Evolutionary conservation across 2,329 filamentous ascomycete genomes (phyloP).

Genomic region (Neofusicoccum ribis): DNA sequence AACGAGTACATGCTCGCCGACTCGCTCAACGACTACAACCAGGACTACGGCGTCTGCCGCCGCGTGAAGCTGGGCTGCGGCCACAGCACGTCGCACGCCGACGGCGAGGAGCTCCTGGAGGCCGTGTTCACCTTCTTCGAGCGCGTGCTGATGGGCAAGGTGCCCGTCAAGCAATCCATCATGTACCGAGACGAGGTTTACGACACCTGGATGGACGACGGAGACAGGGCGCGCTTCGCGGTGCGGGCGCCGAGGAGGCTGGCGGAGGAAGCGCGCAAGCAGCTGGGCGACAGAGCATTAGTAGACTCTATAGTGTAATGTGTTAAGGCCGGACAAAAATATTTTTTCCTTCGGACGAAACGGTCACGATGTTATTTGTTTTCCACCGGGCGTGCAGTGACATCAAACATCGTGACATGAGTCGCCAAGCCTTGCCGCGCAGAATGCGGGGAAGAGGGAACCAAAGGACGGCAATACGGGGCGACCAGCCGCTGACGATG

Average conservation of each 20-base stretch:
- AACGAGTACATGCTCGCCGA: slow-evolving; percentile 18
- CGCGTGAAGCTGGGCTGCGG: slow-evolving; percentile 35
- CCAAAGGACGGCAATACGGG: neutral
- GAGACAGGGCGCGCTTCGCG: slow-evolving; percentile 33
- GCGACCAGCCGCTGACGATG: neutral
- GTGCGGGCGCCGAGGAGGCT: slow-evolving; percentile 39
- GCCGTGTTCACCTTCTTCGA: slow-evolving; percentile 36
- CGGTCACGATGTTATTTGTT: neutral
- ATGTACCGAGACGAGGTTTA: slow-evolving; percentile 35
- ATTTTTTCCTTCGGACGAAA: neutral
- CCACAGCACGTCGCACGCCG: slow-evolving; percentile 39
- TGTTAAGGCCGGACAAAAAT: neutral
- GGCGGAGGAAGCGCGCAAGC: slow-evolving; percentile 28
- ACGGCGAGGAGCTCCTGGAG: slow-evolving; percentile 40
- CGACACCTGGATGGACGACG: slow-evolving; percentile 39
- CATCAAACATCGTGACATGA: neutral
- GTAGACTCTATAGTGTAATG: neutral
- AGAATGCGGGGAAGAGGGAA: neutral
- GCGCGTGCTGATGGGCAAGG: slow-evolving; percentile 34
- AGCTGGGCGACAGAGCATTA: slow-evolving; percentile 9
- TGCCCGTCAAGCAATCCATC: slow-evolving; percentile 31
- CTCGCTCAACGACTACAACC: slow-evolving; percentile 23
- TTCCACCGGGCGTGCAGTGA: neutral
- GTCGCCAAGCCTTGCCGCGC: neutral
- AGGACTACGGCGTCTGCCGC: slow-evolving; percentile 24